A percentile compares a stretch with the other conserved stretches of the same genome.
These are phyloP conservation scores for Neurospora sp. DNA, from an alignment of 2,329 filamentous ascomycete species.

Conservation along the genomic window DNA sequence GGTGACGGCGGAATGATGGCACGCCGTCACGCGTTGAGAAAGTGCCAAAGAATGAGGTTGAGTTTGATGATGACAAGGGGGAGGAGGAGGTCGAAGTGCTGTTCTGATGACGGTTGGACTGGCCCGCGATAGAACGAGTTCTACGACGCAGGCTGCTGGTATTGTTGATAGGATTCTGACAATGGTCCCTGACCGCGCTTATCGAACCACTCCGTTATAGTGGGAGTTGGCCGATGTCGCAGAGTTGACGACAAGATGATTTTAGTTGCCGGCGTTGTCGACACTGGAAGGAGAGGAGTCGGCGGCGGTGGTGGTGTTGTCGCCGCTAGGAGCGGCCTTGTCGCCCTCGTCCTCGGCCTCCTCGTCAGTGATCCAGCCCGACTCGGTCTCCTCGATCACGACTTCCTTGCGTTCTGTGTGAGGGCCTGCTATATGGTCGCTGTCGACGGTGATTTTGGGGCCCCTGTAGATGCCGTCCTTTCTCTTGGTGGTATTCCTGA, in stretches of 20 bases:
- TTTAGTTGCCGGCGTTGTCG: background rate
- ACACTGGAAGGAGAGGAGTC: background rate
- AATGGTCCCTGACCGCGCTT: background rate
- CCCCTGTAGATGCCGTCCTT: background rate
- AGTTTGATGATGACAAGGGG: background rate
- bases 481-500: background rate
- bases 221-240: conserved; percentile 43
- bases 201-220: conserved; percentile 50
- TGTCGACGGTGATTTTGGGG: background rate
- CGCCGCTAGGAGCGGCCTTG: background rate
- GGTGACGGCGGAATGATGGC: background rate
- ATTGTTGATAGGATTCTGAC: conserved; percentile 23
- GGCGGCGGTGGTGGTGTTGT: background rate
- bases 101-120: conserved; percentile 25
- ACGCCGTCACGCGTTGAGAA: background rate
- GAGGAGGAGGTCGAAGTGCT: background rate
- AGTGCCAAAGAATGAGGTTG: background rate
- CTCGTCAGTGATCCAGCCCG: background rate
- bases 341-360: background rate
- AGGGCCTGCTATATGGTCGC: background rate
- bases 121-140: conserved; percentile 20
- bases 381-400: background rate
- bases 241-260: conserved; percentile 27
- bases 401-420: background rate
- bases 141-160: conserved; percentile 32